These are phyloP conservation scores for Hypholoma fasciculare DNA, from an alignment of 768 basidiomycete genomes.

Conservation along the genomic window DNA sequence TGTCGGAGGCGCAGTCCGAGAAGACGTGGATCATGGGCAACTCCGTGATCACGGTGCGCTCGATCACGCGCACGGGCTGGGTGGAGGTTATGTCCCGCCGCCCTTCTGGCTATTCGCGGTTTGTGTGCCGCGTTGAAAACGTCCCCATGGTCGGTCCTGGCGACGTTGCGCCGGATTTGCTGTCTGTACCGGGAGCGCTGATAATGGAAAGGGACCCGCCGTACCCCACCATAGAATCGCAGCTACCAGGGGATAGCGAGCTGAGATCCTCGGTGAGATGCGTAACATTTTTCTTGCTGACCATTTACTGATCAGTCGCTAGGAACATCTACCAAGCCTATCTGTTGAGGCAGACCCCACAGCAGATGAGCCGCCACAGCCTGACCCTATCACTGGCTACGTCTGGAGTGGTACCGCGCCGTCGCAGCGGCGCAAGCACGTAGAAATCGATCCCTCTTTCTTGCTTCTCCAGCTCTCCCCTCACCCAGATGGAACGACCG, in stretches of 20 bases:
- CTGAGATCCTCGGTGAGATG: constrained; percentile 12
- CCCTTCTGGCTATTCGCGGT: constrained; percentile 85
- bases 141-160: constrained; percentile 83
- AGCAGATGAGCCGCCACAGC: constrained; percentile 35
- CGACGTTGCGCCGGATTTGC: constrained; percentile 78
- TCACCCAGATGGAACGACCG: constrained; percentile 43
- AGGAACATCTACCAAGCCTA: constrained; percentile 30
- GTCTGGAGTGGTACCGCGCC: constrained; percentile 88
- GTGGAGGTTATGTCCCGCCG: constrained; percentile 82
- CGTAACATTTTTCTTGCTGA: constrained; percentile 8
- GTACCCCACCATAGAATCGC: constrained; percentile 27
- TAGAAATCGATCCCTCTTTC: constrained; percentile 82
- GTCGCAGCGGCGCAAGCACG: constrained; percentile 86
- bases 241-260: constrained; percentile 10
- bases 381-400: constrained; percentile 80
- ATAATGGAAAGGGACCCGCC: constrained; percentile 63
- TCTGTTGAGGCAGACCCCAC: constrained; percentile 18
- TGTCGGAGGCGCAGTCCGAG: constrained; percentile 37
- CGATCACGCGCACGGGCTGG: constrained; percentile 79
- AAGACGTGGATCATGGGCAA: constrained; percentile 89
- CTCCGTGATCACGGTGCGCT: constrained; percentile 79
- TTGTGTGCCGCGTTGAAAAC: constrained; percentile 87
- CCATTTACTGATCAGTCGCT: background rate
- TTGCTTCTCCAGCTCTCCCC: constrained; percentile 85
- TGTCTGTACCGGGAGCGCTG: constrained; percentile 71